These are phyloP conservation scores for Saccharomycopsis sp. DNA, from an alignment of 805 yeast genomes.

Conservation along the genomic window DNA sequence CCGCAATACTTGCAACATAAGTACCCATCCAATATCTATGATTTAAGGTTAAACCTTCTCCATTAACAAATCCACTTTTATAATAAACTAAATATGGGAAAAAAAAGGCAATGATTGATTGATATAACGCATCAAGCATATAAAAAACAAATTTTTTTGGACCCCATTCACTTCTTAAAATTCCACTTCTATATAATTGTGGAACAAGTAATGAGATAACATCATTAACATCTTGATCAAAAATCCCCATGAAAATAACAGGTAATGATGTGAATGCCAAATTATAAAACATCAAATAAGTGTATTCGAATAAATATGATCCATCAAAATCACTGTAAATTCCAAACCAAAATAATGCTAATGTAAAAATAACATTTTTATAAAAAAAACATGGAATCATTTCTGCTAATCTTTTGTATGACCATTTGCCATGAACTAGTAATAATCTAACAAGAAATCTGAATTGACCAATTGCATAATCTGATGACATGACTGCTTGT, in stretches of 20 bases:
- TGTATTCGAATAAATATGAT: slow-evolving; percentile 65
- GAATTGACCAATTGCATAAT: slow-evolving; percentile 76
- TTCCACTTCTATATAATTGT: slow-evolving; percentile 58
- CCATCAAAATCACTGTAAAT: slow-evolving; percentile 63
- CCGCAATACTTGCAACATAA: slow-evolving; percentile 48
- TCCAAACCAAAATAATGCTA: slow-evolving; percentile 72
- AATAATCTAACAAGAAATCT: slow-evolving; percentile 53
- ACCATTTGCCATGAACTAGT: slow-evolving; percentile 79
- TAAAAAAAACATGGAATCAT: slow-evolving; percentile 74
- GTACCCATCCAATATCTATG: slow-evolving; percentile 68
- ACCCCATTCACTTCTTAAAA: slow-evolving; percentile 53
- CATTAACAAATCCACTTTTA: slow-evolving; percentile 31
- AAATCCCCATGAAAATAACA: slow-evolving; percentile 57
- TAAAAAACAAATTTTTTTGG: slow-evolving; percentile 48
- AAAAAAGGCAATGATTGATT: slow-evolving; percentile 58
- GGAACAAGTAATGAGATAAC: slow-evolving; percentile 58
- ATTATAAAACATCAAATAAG: slow-evolving; percentile 69
- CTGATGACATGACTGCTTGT: slow-evolving; percentile 81
- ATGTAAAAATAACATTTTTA: slow-evolving; percentile 64
- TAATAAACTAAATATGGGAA: slow-evolving; percentile 52
- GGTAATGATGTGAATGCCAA: slow-evolving; percentile 76
- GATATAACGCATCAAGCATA: slow-evolving; percentile 62
- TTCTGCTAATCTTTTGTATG: slow-evolving; percentile 62
- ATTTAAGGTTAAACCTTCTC: slow-evolving; percentile 43
- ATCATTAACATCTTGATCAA: slow-evolving; percentile 70